These are phyloP conservation scores for Diaporthe aspalathi DNA, from an alignment of 2,329 filamentous ascomycete species.

Conservation along the genomic window DNA sequence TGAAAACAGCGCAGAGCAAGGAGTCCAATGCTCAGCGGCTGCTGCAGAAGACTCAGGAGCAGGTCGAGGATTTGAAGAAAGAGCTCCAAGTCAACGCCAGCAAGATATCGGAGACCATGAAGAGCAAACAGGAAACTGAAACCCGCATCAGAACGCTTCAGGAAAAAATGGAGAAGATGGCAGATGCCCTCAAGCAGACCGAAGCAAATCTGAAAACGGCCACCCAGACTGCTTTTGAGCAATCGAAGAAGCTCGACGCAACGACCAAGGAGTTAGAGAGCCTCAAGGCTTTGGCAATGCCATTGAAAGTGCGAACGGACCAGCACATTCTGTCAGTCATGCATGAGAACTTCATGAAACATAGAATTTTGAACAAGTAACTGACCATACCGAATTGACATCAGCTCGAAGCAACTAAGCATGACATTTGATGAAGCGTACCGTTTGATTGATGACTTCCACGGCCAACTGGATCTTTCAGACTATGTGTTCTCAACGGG, in stretches of 20 bases:
- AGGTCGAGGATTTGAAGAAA: background rate
- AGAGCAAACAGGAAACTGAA: background rate
- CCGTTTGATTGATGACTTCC: background rate
- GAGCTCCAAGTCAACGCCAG: background rate
- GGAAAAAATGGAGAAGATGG: background rate
- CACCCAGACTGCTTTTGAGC: background rate
- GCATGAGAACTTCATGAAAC: too few relatives aligned
- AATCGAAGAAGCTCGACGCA: background rate
- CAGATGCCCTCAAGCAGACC: background rate
- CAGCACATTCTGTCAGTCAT: background rate
- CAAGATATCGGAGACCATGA: background rate
- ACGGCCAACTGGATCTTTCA: background rate
- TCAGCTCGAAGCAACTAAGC: background rate
- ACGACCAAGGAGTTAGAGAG: background rate
- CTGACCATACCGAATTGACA: background rate
- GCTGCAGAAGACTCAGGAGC: background rate
- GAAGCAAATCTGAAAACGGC: background rate
- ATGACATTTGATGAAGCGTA: background rate
- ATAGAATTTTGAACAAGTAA: background rate
- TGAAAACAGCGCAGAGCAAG: background rate
- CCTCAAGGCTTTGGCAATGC: background rate
- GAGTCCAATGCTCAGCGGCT: background rate
- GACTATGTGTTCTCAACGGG: background rate
- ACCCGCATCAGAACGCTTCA: background rate
- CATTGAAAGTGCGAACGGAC: background rate